A percentile compares a stretch with the other conserved stretches of the same genome.
These are phyloP conservation scores for Dendrobium nobile DNA, from an alignment of 106 monocot genomes.

Conservation along the genomic window DNA sequence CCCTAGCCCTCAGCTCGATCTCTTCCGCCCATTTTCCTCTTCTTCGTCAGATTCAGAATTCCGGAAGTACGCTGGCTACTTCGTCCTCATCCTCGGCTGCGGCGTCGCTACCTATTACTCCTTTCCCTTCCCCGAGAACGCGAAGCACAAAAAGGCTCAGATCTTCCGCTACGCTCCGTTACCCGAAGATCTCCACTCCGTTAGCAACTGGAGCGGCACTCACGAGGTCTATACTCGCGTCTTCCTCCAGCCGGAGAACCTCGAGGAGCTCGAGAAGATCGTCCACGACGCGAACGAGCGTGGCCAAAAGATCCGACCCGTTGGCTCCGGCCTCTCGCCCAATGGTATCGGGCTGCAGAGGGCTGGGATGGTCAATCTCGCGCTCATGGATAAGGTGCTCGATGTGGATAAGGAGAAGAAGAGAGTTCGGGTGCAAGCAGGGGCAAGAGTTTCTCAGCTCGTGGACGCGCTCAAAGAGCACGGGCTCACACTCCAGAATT, in stretches of 20 bases:
- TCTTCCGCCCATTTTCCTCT: conserved; percentile 24
- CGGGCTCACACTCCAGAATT: conserved; percentile 90
- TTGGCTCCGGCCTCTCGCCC: conserved; percentile 87
- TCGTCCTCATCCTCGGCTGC: conserved; percentile 65
- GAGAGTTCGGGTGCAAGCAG: conserved; percentile 80
- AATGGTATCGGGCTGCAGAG: conserved; percentile 80
- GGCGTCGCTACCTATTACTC: conserved; percentile 88
- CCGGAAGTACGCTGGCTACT: conserved; percentile 83
- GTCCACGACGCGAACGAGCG: conserved; percentile 50
- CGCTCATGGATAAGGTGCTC: conserved; percentile 87
- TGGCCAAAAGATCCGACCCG: conserved; percentile 57
- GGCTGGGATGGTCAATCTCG: conserved; percentile 87
- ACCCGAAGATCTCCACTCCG: conserved; percentile 88
- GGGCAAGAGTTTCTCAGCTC: conserved; percentile 71
- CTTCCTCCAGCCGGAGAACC: conserved; percentile 80
- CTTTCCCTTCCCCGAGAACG: conserved; percentile 63
- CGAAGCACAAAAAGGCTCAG: conserved; percentile 88
- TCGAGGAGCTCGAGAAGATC: conserved; percentile 48
- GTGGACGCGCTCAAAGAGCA: conserved; percentile 82
- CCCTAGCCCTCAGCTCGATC: conserved; percentile 19
- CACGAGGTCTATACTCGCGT: conserved; percentile 82
- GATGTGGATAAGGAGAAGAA: conserved; percentile 64
- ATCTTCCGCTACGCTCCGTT: conserved; percentile 85
- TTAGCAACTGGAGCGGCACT: conserved; percentile 95
- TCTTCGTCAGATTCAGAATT: conserved; percentile 54